These are phyloP conservation scores for Gossypium bickii DNA, from an alignment of 345 rosid species.

Conservation along the genomic window DNA sequence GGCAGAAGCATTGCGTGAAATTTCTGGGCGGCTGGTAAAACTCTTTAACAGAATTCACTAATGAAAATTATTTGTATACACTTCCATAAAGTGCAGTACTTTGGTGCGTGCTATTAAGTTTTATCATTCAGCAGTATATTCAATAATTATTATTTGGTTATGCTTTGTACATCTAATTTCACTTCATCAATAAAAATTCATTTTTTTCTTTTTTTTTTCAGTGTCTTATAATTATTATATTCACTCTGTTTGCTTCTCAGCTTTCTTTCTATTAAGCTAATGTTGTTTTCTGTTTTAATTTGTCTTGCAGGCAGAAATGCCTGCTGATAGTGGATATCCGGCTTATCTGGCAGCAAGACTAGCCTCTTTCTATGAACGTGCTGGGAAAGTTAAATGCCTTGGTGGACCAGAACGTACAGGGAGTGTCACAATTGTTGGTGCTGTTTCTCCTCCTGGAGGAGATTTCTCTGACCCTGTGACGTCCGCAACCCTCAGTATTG, in stretches of 20 bases:
- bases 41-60: background rate
- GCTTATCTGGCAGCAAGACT: constrained; percentile 98
- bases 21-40: constrained; percentile 92
- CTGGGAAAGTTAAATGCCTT: constrained; percentile 96
- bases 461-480: constrained; percentile 99
- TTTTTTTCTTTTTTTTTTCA: background rate
- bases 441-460: constrained; percentile 99
- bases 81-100: background rate
- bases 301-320: constrained; percentile 92
- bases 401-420: constrained; percentile 97
- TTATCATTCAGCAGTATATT: background rate
- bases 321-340: constrained; percentile 99
- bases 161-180: background rate
- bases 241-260: background rate
- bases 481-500: constrained; percentile 98
- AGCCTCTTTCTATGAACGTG: constrained; percentile 97
- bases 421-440: constrained; percentile 99
- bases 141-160: background rate
- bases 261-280: background rate
- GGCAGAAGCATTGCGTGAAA: constrained; percentile 99
- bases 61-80: background rate
- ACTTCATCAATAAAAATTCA: background rate
- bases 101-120: background rate
- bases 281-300: constrained; percentile 15
- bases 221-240: background rate